Evolutionary conservation across 106 monocot genomes (phyloP).

Genomic region (Dendrobium huoshanense): DNA sequence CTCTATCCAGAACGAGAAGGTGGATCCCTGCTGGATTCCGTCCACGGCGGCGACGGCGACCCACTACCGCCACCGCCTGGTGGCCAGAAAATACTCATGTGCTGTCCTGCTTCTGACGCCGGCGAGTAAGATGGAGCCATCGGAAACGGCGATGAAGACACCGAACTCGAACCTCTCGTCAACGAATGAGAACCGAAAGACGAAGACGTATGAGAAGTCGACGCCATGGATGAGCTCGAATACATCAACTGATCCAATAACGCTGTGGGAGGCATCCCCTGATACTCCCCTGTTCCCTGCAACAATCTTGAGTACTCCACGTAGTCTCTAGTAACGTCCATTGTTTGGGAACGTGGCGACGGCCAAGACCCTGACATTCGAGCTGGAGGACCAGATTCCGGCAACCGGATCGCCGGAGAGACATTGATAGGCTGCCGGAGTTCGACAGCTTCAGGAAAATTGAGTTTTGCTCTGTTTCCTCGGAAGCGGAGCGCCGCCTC

Average conservation of each 20-base stretch:
- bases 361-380: background rate
- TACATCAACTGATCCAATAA: constrained; percentile 18
- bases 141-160: background rate
- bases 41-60: constrained; percentile 4
- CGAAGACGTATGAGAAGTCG: background rate
- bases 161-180: background rate
- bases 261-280: constrained; percentile 3
- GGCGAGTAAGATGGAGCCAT: background rate
- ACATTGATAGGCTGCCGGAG: constrained; percentile 5
- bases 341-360: no score
- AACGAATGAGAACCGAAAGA: background rate
- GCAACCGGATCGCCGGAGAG: background rate
- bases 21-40: constrained; percentile 1
- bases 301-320: constrained; percentile 33
- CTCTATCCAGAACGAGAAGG: constrained; percentile 3
- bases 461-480: constrained; percentile 54
- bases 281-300: constrained; percentile 23
- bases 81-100: background rate
- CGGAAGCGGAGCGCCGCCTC: constrained; percentile 51
- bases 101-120: background rate
- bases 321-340: constrained; percentile 12
- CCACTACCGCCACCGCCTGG: background rate
- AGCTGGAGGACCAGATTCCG: constrained; percentile 11
- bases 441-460: constrained; percentile 39
- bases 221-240: constrained; percentile 8